phyloP scores from a whole-genome alignment of 1,284 basidiomycete genomes.

The Trichosporon faecale region DNA sequence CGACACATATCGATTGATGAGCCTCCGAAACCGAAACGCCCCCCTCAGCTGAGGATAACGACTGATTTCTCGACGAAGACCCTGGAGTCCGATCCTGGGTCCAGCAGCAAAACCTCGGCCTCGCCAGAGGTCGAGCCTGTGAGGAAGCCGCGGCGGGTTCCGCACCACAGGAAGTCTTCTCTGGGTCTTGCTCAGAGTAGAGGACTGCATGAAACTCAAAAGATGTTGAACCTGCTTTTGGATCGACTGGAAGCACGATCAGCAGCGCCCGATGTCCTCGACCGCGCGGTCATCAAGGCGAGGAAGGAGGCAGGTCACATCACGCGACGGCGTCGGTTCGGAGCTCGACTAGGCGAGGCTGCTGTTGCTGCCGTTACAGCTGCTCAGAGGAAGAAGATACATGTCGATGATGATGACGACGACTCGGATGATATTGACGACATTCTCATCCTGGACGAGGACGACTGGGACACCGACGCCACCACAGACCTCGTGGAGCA shows the following conservation, averaged over 20 bases:
- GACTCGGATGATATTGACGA: conserved; percentile 27
- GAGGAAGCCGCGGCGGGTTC: not conserved
- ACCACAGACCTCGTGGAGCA: conserved; percentile 44
- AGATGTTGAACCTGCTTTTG: conserved; percentile 40
- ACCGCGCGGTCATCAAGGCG: conserved; percentile 33
- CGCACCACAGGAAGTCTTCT: conserved; percentile 1
- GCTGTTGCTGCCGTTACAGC: conserved; percentile 20
- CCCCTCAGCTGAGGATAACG: not conserved
- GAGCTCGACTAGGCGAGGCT: not conserved
- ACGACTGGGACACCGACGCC: conserved; percentile 36
- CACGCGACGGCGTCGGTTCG: not conserved
- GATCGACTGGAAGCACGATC: conserved; percentile 39
- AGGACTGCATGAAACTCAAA: conserved; percentile 45
- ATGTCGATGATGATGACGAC: not conserved
- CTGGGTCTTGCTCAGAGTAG: conserved; percentile 15
- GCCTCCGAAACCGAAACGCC: not conserved
- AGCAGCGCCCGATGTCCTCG: conserved; percentile 37
- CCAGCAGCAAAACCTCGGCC: not conserved
- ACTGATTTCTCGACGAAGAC: not conserved
- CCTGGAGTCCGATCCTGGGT: not conserved
- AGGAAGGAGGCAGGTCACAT: conserved; percentile 13
- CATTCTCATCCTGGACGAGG: conserved; percentile 25
- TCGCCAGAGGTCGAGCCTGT: not conserved
- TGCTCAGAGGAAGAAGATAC: not conserved
- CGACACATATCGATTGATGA: conserved; percentile 4